Evolutionary conservation across 2,329 filamentous ascomycete species (phyloP).

Genomic region (Aspergillus spinulosporus): DNA sequence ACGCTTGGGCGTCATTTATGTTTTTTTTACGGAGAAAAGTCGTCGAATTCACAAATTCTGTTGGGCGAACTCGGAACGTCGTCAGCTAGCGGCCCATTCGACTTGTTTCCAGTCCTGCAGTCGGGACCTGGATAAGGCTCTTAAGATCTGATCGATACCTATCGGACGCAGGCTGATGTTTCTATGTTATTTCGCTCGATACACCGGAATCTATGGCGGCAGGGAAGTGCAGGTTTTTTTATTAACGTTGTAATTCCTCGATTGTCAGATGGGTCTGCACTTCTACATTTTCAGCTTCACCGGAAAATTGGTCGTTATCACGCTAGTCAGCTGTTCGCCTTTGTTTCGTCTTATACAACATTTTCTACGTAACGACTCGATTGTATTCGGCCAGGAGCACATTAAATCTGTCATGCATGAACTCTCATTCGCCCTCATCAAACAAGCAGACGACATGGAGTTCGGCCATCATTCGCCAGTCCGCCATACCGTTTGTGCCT

Average conservation of each 20-base stretch:
- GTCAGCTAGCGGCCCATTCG: constrained; percentile 37
- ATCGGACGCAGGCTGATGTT: constrained; percentile 41
- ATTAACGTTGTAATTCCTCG: constrained; percentile 48
- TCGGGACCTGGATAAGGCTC: constrained; percentile 4
- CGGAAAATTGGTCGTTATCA: constrained; percentile 41
- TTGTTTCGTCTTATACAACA: constrained; percentile 37
- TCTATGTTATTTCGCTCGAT: constrained; percentile 42
- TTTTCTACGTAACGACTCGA: constrained; percentile 46
- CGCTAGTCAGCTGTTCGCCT: constrained; percentile 45
- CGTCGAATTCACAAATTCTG: constrained; percentile 37
- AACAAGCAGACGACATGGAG: constrained; percentile 20
- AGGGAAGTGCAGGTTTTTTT: constrained; percentile 38
- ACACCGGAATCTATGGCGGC: constrained; percentile 44
- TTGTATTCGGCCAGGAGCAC: constrained; percentile 39
- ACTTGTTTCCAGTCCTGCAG: constrained; percentile 18
- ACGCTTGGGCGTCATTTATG: constrained; percentile 39
- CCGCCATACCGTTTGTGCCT: constrained; percentile 25
- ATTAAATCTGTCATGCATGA: constrained; percentile 17
- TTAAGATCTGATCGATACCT: constrained; percentile 28
- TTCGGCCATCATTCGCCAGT: constrained; percentile 21
- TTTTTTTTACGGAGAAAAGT: constrained; percentile 34
- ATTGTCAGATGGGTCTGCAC: constrained; percentile 47
- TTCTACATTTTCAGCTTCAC: constrained; percentile 38
- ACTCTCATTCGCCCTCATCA: constrained; percentile 11
- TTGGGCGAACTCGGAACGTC: constrained; percentile 38